Conservation (phyloP, 306 rosid species). For the Prunus davidiana region DNA sequence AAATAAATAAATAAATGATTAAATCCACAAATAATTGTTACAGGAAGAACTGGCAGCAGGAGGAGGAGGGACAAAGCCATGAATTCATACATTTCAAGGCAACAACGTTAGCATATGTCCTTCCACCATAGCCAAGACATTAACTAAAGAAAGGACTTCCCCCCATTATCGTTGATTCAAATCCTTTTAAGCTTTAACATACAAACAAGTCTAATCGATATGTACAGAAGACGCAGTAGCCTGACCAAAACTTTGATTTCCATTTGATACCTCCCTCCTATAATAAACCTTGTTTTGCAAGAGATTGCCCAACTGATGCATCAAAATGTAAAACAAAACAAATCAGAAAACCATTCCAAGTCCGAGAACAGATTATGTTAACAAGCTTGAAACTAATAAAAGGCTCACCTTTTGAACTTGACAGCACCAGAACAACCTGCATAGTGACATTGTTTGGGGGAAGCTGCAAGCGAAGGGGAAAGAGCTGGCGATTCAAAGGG, state of each 20-base stretch:
- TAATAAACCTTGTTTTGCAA: constrained; percentile 43
- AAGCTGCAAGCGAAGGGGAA: constrained; percentile 89
- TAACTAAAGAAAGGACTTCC: background rate
- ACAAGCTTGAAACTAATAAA: background rate
- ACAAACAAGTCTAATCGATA: constrained; percentile 16
- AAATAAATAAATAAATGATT: background rate
- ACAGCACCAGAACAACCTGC: constrained; percentile 66
- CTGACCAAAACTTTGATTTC: constrained; percentile 28
- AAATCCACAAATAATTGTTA: background rate
- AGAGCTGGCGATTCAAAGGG: constrained; percentile 73
- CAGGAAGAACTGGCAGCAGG: background rate
- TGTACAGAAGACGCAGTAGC: constrained; percentile 23
- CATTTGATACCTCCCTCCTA: constrained; percentile 29
- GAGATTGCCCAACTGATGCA: constrained; percentile 57
- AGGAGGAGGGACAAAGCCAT: background rate
- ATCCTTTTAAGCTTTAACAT: constrained; percentile 10
- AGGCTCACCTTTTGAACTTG: constrained; percentile 55
- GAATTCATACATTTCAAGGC: background rate
- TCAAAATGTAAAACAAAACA: constrained; percentile 8
- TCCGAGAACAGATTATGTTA: background rate
- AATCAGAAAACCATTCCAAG: background rate
- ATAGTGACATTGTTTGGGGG: constrained; percentile 85
- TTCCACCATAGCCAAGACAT: background rate
- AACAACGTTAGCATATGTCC: background rate
- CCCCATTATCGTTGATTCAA: background rate